phyloP scores from a whole-genome alignment of 1,139 yeast genomes.

The Hansenula lynferdii region DNA sequence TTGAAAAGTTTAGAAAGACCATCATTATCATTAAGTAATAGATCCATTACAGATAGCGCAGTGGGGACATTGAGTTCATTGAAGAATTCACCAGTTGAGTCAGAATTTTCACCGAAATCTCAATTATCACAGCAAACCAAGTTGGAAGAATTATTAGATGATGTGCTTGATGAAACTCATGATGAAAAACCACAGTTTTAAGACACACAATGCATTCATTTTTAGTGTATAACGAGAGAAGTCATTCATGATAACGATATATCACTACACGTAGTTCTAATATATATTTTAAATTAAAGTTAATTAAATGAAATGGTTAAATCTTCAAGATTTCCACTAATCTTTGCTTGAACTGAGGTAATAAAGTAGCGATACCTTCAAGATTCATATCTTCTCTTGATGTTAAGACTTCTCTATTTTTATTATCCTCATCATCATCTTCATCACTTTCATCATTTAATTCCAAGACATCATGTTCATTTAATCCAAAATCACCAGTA shows the following conservation, averaged over 20 bases:
- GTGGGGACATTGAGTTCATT: conserved; percentile 9
- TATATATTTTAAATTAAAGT: no score
- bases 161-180: no score
- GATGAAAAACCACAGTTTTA: no score
- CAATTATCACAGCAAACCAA: not conserved
- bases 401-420: conserved; percentile 8
- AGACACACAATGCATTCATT: no score
- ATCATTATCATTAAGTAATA: conserved; percentile 2
- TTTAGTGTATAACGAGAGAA: no score
- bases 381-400: conserved; percentile 4
- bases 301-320: no score
- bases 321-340: conserved; percentile 2
- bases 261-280: no score
- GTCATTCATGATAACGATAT: no score
- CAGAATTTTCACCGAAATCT: not conserved
- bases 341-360: not conserved
- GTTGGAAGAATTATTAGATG: not conserved
- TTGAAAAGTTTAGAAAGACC: conserved; percentile 7
- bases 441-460: conserved; percentile 36
- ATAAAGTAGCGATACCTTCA: not conserved
- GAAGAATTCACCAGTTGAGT: conserved; percentile 7
- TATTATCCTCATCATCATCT: conserved; percentile 5
- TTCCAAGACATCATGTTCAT: conserved; percentile 54
- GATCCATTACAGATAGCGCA: conserved; percentile 15
- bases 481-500: conserved; percentile 53